A percentile compares a stretch with the other conserved stretches of the same genome.
phyloP scores from a whole-genome alignment of 192 early-diverging fungal species.

The Spinellus fusiger region DNA sequence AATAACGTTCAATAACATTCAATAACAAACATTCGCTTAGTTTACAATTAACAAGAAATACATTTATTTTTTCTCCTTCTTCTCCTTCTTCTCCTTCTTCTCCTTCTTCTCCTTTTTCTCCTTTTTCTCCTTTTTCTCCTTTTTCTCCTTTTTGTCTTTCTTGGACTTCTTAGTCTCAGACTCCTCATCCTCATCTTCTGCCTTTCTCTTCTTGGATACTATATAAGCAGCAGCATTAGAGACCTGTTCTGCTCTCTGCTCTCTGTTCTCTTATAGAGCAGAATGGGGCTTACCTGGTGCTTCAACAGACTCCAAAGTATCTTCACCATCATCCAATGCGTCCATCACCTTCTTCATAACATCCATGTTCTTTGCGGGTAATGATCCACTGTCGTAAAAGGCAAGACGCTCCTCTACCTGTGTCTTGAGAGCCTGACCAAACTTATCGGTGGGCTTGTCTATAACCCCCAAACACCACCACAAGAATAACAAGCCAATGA shows the following conservation, averaged over 20 bases:
- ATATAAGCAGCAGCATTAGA: no score
- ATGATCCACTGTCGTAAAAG: conserved; percentile 89
- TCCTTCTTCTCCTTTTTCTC: conserved; percentile 56
- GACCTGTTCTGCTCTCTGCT: no score
- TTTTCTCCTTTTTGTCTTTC: conserved; percentile 56
- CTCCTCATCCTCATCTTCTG: conserved; percentile 33
- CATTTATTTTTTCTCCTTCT: conserved; percentile 34
- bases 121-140: conserved; percentile 54
- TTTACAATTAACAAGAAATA: background rate
- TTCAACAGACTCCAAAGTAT: conserved; percentile 9
- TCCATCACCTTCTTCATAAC: conserved; percentile 85
- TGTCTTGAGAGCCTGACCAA: conserved; percentile 86
- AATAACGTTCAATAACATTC: background rate
- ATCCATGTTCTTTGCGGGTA: conserved; percentile 87
- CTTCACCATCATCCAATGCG: conserved; percentile 47
- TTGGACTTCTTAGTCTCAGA: conserved; percentile 36
- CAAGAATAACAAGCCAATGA: background rate
- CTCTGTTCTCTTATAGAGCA: no score
- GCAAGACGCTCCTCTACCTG: conserved; percentile 95
- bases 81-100: conserved; percentile 49
- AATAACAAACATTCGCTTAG: conserved; percentile 5
- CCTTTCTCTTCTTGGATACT: conserved; percentile 40
- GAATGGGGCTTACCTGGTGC: no score
- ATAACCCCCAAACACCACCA: conserved; percentile 10
- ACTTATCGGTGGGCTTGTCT: conserved; percentile 82